Base-by-base conservation (phyloP, 2,329 filamentous ascomycete species). In the Neonectria neomacrospora region DNA sequence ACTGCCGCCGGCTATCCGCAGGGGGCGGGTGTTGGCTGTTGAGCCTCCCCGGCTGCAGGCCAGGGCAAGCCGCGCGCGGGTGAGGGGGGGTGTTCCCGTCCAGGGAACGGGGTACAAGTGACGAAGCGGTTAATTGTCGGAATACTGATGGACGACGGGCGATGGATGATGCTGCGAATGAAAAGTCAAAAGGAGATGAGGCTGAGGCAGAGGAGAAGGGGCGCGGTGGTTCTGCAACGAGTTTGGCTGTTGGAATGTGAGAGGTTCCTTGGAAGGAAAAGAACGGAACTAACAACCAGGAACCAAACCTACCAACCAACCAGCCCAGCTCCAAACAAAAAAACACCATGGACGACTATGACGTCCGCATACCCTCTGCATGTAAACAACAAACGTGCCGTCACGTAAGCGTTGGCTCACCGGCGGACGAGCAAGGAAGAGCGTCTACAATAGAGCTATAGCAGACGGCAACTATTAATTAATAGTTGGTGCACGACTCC, bases 1-100 rank as follows among this genome's bases (percentile, higher is more conserved):
- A 62, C 63, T 67, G 55, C 67, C 63, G 69, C 67, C 50, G 45
- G 65, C 59, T 41, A 20, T 30, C 23, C 52, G 39, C 26, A 32
- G 44, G 42, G 26, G 32, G 16, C 8, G 5, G 28, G 22, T 20
- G 14, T 41, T 37, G 45, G 42, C 16, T 44, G 52, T 55, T 61
- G 58, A 61, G 58, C 52, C 58, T 55, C 58, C 41, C 58, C 52
- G 44, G 44, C 57, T 45, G 41, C 55, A 34, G 47, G 47, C 55
- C 55, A 32, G 32, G 45, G 47, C 55, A 22, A 42, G 34, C 55
- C 55, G 55, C 55, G 37, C n/a, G 47, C 39, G 53, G n/a, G n/a
- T n/a, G n/a, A n/a, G n/a, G 30, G 42, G 22, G 23, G 23, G 23
- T 26, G 42, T 45, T 47, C 12, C 28, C 20, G 12, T 58, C 9